Percentiles rank a stretch among this genome's conserved stretches.
Conservation (phyloP, 2,329 filamentous ascomycete genomes). For the Venturia pyrina region DNA sequence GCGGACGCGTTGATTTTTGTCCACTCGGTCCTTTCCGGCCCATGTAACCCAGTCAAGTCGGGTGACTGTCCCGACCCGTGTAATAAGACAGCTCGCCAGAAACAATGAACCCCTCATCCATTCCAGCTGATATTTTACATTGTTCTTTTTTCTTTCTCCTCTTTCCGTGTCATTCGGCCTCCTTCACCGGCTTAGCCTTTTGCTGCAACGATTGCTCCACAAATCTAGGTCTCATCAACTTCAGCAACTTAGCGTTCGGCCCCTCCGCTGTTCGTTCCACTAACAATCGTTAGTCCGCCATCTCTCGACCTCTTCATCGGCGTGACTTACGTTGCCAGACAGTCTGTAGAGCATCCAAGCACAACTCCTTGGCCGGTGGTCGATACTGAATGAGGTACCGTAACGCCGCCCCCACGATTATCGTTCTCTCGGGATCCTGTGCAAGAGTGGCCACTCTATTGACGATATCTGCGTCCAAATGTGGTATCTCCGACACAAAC, state of each 20-base stretch:
- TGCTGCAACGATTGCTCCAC: constrained; percentile 16
- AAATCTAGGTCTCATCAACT: constrained; percentile 44
- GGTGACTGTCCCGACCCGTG: not conserved
- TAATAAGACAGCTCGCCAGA: not conserved
- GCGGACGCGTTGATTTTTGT: not conserved
- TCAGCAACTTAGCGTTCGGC: constrained; percentile 42
- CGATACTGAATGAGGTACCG: constrained; percentile 49
- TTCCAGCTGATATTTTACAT: not conserved
- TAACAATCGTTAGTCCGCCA: not conserved
- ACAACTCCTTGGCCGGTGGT: constrained; percentile 48
- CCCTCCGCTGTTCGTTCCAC: constrained; percentile 33
- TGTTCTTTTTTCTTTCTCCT: not conserved
- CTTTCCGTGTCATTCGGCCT: not conserved
- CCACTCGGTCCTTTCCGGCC: not conserved
- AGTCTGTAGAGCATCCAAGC: constrained; percentile 47
- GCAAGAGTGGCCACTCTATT: constrained; percentile 57
- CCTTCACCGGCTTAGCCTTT: not conserved
- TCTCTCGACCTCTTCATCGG: not conserved
- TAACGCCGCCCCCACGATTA: constrained; percentile 41
- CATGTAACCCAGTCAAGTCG: not conserved
- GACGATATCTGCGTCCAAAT: constrained; percentile 62
- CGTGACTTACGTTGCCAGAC: constrained; percentile 38
- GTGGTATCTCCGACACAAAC: constrained; percentile 84
- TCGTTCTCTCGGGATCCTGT: constrained; percentile 53
- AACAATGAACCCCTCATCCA: not conserved